Evolutionary conservation across 164 flowering plant species (phyloP).

Genomic region (Vitis rotundifolia): DNA sequence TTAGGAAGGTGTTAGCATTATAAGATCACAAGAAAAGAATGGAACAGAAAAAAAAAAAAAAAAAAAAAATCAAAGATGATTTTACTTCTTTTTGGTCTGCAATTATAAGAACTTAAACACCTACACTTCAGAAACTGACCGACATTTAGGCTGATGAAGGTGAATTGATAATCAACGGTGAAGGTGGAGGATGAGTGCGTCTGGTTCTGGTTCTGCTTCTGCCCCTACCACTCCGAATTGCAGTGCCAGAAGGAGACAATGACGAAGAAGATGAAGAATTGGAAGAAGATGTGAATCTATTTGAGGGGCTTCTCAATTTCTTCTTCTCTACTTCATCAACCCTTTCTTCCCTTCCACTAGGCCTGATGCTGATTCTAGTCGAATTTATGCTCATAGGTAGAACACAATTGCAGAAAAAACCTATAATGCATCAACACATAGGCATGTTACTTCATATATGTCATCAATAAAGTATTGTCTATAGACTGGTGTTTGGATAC

Average conservation of each 20-base stretch:
- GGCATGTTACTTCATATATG: too few relatives aligned
- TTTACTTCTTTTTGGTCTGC: background rate
- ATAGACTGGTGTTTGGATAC: too few relatives aligned
- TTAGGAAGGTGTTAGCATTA: background rate
- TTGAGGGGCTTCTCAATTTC: conserved; percentile 38
- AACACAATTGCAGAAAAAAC: conserved; percentile 57
- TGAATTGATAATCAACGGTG: conserved; percentile 34
- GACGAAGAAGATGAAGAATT: conserved; percentile 32
- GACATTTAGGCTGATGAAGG: conserved; percentile 20
- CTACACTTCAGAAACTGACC: background rate
- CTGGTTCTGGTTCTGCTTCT: conserved; percentile 17
- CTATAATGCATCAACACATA: conserved; percentile 10
- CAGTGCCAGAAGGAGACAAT: conserved; percentile 26
- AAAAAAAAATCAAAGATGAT: background rate
- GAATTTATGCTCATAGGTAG: conserved; percentile 45
- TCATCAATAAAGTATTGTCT: too few relatives aligned
- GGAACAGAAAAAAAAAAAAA: background rate
- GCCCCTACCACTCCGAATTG: conserved; percentile 26
- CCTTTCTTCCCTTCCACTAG: conserved; percentile 26
- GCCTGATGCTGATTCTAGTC: conserved; percentile 33
- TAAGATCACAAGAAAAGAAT: background rate
- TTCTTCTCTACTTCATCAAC: conserved; percentile 36
- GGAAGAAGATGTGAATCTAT: conserved; percentile 26
- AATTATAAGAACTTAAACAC: too few relatives aligned
- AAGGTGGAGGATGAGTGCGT: conserved; percentile 35